Evolutionary conservation across 306 rosid species (phyloP), one percentile per base, ranked within the genome.

Genomic region (Vigna angularis): DNA sequence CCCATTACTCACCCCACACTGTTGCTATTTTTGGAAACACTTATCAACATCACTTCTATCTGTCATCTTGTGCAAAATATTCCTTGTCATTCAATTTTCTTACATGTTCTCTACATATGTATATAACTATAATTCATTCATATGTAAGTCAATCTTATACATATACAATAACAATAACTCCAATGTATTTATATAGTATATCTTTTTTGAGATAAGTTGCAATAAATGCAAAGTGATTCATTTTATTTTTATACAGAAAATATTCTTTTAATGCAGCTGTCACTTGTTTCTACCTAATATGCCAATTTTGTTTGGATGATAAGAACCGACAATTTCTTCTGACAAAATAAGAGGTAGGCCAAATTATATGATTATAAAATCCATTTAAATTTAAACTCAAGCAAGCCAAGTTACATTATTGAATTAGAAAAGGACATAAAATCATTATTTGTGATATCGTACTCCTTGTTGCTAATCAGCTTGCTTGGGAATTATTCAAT

Each of bases 1-100:
- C 55, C 22, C 26, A 74, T 62, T 74, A 14, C 26, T 61, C 68
- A 42, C 8, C 64, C 50, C 53, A 38, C 8, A 84, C 30, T 47
- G 26, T 64, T 79, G 12, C 76, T 36, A 65, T n/a, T 64, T 65
- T 66, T 9, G 72, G 82, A 38, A 76, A 66, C 47, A 44, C 22
- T 71, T 50, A 48, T 71, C 77, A 55, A 61, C 81, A 74, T 47
- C 78, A 70, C 0, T 78, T 50, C 34, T 66, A 57, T 51, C 57
- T 56, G 65, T 50, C 65, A 10, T 47, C 50, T 73, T 73, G 24
- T 20, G 17, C 9, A 0, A 36, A 57, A 18, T 44, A 73, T 80
- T 80, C 62, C 8, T 55, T 73, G 45, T 28, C 24, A 72, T 79
- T 63, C 48, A 70, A 70, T 5, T 47, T 67, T 53, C 36, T 58